Base-by-base conservation (phyloP, 2,329 filamentous ascomycete species). In the Ceratocystis colombiana region DNA sequence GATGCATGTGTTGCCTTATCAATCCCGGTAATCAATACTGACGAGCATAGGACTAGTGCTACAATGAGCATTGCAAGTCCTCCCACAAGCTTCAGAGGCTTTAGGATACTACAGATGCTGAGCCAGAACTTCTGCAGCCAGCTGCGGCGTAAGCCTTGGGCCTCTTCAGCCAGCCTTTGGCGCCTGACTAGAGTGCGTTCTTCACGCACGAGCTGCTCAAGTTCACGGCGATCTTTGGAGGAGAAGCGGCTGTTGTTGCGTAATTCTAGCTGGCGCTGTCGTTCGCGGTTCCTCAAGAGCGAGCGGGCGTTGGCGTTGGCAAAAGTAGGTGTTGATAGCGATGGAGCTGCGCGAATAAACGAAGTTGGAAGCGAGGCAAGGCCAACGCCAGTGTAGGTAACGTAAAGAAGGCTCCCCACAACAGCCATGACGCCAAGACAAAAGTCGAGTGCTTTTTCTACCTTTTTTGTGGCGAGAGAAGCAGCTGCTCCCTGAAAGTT, bases 1-100 rank as follows among this genome's bases (percentile, higher is more conserved):
- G 91, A 79, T 2, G 92, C 96, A 78, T 97, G 96, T 75, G 88
- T 92, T 45, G 91, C 90, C 78, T 97, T 97, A 82, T 99, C 94
- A 72, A 97, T 91, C 70, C 86, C 88, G 0, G 93, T 97, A 73
- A 97, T 88, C 71, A 97, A 82, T 90, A 99, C 97, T 12, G 90
- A 96, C 7, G 88, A 82, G 82, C 90, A 96, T 70, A 95, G 82
- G 53, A 96, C 70, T 15, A 96, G 76, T 0, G 89, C 82, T 25
- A 96, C 74, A 1, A 90, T 70, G 41, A 96, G 80, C 2, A 97
- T 78, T 0, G 96, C 71, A 20, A 96, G 79, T 15, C 94, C 94
- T 1, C 90, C 88, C 15, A 97, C 75, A 53, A 97, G 84, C 78
- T 96, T 96, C 71, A 99, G 78, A 0, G 94, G 94, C 6, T 92